Base-by-base conservation (phyloP, 306 rosid genomes). In the Vigna mungo region DNA sequence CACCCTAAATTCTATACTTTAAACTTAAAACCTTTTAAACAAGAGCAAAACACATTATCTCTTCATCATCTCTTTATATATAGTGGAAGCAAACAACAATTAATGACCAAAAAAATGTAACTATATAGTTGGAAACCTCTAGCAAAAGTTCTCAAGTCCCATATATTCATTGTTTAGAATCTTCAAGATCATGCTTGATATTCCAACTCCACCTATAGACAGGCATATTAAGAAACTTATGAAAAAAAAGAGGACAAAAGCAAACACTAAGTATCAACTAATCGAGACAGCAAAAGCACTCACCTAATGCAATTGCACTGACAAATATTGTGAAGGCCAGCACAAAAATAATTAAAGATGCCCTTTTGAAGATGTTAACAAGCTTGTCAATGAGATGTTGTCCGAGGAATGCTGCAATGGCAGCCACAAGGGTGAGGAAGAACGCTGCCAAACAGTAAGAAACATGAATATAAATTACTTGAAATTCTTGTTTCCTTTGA, bases 141-240 rank as follows among this genome's bases (percentile, higher is more conserved):
- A 87, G 30, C 96, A 90, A 49, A 93, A 87, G 51, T 87, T 82
- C 77, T 87, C 90, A 43, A 90, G 89, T 54, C 97, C 96, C 96
- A 93, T 89, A 77, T 93, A 90, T 54, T 85, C 91, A 37, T 85
- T 60, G 41, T 0, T 75, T 54, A 83, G 67, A 59, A 88, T 83
- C 89, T 76, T 78, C 66, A 37, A 51, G 36, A 91, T 73, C 84
- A 87, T 81, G 72, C 81, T 78, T 67, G 85, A 84, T 75, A 91
- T 84, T 34, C 98, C 96, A 68, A 91, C 88, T 37, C 98, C 98
- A 80, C 96, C 97, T 93, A 64, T 34, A 30, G 1, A 68, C 2
- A 68, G 1, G 10, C 32, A 78, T 60, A 76, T 30, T 30, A n/a
- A 44, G 21, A 80, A 48, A 53, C 2, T 8, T 49, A 13, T 16